Percentiles rank a stretch among this genome's conserved stretches.
Conservation (phyloP, 2,329 filamentous ascomycete genomes). For the Aspergillus thermomutatus region DNA sequence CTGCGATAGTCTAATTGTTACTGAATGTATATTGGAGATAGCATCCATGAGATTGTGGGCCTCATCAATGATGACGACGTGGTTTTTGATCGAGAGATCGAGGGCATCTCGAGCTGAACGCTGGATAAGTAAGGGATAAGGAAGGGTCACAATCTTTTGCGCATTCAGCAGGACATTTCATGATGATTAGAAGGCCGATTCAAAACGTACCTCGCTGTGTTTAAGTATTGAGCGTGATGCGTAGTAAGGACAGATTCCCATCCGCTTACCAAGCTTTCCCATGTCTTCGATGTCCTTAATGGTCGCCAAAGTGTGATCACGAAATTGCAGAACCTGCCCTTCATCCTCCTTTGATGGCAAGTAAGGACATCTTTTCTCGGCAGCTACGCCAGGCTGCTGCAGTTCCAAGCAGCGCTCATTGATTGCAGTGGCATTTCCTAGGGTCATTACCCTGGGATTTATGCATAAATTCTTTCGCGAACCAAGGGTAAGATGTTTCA, state of each 20-base stretch:
- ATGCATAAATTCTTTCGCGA: slow-evolving; percentile 88
- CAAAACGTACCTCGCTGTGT: slow-evolving; percentile 63
- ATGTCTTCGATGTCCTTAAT: slow-evolving; percentile 94
- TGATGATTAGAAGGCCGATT: neutral
- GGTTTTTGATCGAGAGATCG: slow-evolving; percentile 77
- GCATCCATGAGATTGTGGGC: slow-evolving; percentile 98
- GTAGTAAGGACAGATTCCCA: slow-evolving; percentile 91
- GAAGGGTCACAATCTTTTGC: slow-evolving; percentile 73
- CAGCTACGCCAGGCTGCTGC: slow-evolving; percentile 65
- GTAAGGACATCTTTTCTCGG: slow-evolving; percentile 69
- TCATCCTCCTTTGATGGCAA: slow-evolving; percentile 76
- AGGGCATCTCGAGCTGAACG: slow-evolving; percentile 83
- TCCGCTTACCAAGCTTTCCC: slow-evolving; percentile 68
- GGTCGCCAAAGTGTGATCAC: slow-evolving; percentile 77
- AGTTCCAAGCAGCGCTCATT: slow-evolving; percentile 91
- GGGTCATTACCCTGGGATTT: slow-evolving; percentile 72
- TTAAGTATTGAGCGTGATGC: slow-evolving; percentile 83
- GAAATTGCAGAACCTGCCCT: slow-evolving; percentile 70
- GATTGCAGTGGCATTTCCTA: slow-evolving; percentile 72
- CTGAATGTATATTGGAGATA: slow-evolving; percentile 80
- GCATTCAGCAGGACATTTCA: slow-evolving; percentile 5
- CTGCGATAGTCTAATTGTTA: slow-evolving; percentile 70
- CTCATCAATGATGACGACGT: slow-evolving; percentile 94
- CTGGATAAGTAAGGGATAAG: slow-evolving; percentile 87
- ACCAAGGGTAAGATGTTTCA: slow-evolving; percentile 80